Evolutionary conservation across 371 early-diverging fungal genomes (phyloP), one percentile per base, ranked within the genome.

Genomic region (Dinochytrium kinnereticum): DNA sequence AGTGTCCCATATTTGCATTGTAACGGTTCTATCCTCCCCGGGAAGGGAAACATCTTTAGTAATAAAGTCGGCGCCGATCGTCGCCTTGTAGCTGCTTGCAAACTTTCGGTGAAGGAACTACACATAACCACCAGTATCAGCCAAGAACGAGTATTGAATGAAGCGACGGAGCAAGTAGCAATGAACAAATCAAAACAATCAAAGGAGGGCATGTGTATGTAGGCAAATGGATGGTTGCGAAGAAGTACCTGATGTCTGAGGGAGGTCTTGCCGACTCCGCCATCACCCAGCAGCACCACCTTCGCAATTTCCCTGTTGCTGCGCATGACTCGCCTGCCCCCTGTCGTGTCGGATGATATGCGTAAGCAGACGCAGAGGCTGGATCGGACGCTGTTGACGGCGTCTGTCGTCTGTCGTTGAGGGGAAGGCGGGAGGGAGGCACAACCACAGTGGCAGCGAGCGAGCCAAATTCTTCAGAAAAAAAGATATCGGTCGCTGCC

Each of bases 211-310:
- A n/a, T n/a, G 38, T 30, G 19, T 36, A 19, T 24, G 57, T 13
- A 55, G 10, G 28, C 21, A 7, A 55, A 26, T 15, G 57, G 21
- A 55, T 13, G 21, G 57, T 15, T 55, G 24, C 13, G 10, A 28
- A 30, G 10, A 26, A 26, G 5, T 76, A 86, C 86, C 80, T 88
- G 90, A 73, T 87, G 84, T 40, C 89, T 80, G 28, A 93, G 74
- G 74, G 90, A 86, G 1, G 92, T 92, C 84, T 95, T 95, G 40
- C 95, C 95, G 24, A 95, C 94, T 57, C 93, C 93, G 66, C 92
- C 91, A 73, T 93, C 92, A 26, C 95, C 95, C 71, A 95, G 89
- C 31, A 95, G 75, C 37, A 95, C 92, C 21, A 93, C 88, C 44
- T 66, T 66, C 10, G 66, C 66, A n/a, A 66, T 66, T 24, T 40